Percentiles rank a stretch among this genome's conserved stretches.
phyloP scores from a whole-genome alignment of 768 basidiomycete species.

The Mycena pura region DNA sequence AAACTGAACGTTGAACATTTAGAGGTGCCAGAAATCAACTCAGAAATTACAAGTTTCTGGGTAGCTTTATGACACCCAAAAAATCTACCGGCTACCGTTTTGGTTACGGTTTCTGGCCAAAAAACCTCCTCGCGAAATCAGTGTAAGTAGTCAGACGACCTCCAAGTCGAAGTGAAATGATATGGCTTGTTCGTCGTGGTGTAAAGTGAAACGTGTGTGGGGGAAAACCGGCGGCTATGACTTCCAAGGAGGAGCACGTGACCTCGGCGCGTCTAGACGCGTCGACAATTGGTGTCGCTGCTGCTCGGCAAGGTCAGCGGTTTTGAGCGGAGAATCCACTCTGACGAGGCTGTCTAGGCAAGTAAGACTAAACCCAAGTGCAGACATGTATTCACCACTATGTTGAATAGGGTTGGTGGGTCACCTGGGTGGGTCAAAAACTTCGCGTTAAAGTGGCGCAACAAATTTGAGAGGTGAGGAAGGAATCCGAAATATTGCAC shows the following conservation, averaged over 20 bases:
- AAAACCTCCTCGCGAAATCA: no score
- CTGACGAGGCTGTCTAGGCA: neutral
- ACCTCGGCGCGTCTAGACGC: neutral
- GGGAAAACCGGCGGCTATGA: neutral
- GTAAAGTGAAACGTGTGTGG: neutral
- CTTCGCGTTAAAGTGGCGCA: neutral
- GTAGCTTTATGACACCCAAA: no score
- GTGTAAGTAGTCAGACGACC: no score
- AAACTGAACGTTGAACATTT: no score
- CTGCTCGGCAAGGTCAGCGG: neutral
- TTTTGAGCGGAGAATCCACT: neutral
- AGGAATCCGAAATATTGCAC: neutral
- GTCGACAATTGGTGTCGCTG: neutral
- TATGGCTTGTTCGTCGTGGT: no score
- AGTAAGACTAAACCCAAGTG: neutral
- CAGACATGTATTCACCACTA: neutral
- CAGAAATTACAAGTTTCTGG: no score
- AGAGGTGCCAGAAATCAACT: no score
- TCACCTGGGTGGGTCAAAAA: constrained; percentile 3
- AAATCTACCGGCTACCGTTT: no score
- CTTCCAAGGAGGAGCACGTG: neutral
- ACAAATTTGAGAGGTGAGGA: neutral
- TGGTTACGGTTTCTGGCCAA: no score
- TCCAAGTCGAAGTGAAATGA: no score
- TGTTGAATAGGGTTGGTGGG: neutral